A percentile compares a stretch with the other conserved stretches of the same genome.
phyloP scores from a whole-genome alignment of 1,284 basidiomycete species.

The Boletus hoseneyae region DNA sequence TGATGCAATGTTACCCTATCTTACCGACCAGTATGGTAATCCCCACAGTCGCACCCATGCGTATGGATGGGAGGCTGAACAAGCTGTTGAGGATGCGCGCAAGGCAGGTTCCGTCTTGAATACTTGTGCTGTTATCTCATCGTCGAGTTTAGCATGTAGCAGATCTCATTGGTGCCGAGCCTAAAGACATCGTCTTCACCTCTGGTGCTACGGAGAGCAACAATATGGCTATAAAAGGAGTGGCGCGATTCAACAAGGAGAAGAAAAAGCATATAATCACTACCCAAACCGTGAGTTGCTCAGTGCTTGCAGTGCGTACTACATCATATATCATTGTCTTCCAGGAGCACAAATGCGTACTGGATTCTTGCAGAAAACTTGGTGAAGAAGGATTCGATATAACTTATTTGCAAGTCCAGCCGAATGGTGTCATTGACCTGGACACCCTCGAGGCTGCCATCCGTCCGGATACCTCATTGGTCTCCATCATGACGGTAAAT shows the following conservation, averaged over 20 bases:
- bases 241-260: constrained; percentile 91
- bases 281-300: constrained; percentile 73
- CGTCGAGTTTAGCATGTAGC: constrained; percentile 68
- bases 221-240: constrained; percentile 98
- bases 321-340: constrained; percentile 8
- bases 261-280: constrained; percentile 92
- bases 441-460: constrained; percentile 78
- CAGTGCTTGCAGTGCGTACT: neutral
- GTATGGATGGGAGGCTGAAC: constrained; percentile 98
- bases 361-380: constrained; percentile 95
- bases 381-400: constrained; percentile 97
- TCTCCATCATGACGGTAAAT: constrained; percentile 99
- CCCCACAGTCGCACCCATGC: constrained; percentile 98
- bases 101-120: constrained; percentile 46
- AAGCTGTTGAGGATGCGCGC: constrained; percentile 89
- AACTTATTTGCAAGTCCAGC: constrained; percentile 92
- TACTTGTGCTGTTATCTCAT: constrained; percentile 15
- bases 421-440: constrained; percentile 82
- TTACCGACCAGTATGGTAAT: constrained; percentile 97
- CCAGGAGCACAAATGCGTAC: constrained; percentile 98
- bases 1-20: constrained; percentile 95
- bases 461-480: constrained; percentile 82
- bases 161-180: constrained; percentile 87
- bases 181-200: constrained; percentile 97
- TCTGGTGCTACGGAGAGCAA: constrained; percentile 98